Base-by-base conservation (phyloP, 768 basidiomycete species). In the Tylopilus sp. region DNA sequence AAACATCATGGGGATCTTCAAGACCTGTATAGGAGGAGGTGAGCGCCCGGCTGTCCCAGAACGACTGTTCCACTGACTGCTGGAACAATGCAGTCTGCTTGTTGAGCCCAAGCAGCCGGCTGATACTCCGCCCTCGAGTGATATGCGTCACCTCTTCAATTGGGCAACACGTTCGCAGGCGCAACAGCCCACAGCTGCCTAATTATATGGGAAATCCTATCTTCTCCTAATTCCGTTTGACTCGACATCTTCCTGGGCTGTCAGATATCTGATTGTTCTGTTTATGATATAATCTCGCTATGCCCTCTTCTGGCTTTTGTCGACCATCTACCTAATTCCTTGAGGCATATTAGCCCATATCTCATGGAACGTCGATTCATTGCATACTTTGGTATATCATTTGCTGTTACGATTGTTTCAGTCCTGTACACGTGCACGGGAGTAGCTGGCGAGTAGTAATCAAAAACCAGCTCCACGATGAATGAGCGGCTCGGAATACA, bases 21-120 rank as follows among this genome's bases (percentile, higher is more conserved):
- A 63, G 91, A 92, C 65, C 75, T 93, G 30, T 92, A 93, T 63
- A 83, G 90, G 57, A 82, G 91, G 64, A 92, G 89, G 89, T 88
- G 60, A 34, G 81, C 67, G 22, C 38, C 14, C 12, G 43, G 24
- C 17, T 30, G 26, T 45, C 28, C 11, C 14, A 4, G n/a, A 17
- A 19, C 29, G 10, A 6, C 34, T 7, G 41, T 24, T 41, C 22
- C n/a, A 38, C 41, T 57, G 31, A 51, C 52, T 17, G 21, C 8
- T 19, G 9, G 38, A 28, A 45, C 40, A 34, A 22, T 52, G 47
- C 40, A 91, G 89, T 75, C 76, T 92, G 49, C 78, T 91, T 54
- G 86, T 93, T 53, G 90, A 92, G 67, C 91, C 90, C 43, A 87
- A 81, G 64, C 89, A 91, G 55, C 78, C 87, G 10, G 86, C 86